Base-by-base conservation (phyloP, 345 rosid species). In the Arabis hirsuta region DNA sequence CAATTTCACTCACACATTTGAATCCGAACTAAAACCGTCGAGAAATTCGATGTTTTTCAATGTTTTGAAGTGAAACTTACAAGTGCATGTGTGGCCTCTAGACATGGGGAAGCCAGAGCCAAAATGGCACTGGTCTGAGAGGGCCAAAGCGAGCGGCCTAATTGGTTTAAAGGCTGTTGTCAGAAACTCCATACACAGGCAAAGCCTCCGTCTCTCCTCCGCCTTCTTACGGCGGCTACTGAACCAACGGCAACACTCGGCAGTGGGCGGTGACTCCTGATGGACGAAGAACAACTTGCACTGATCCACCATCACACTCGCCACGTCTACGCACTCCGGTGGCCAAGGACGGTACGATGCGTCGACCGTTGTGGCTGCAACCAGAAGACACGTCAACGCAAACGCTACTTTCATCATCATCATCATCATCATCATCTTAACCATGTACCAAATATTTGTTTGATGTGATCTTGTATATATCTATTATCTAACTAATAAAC, bases 81-180 rank as follows among this genome's bases (percentile, higher is more conserved):
- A 68, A 36, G 43, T 5, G 63, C 74, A 75, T 45, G 50, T 20
- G 24, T 75, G 65, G 50, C 45, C 55, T 45, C 12, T 53, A 54
- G 73, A 16, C 52, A 75, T 53, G 8, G 74, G 73, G 65, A 75
- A 75, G 29, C 64, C 64, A 62, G 12, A 31, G 4, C 48, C 14
- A 9, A 75, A 67, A 67, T 74, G 68, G 31, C 78, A 74, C 32
- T 67, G 73, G 20, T 74, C 48, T 1, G 78, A 67, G 12, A 67
- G 55, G 60, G 73, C 62, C 48, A 74, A 67, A 51, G 1, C 67
- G 24, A 12, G 16, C 11, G 55, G 12, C 19, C 61, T 42, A 6
- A 74, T 46, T 59, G 31, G 5, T 31, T 20, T 16, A 3, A 74
- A 6, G 39, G 54, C 9, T 47, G 72, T 56, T 3, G 67, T 73